These are phyloP conservation scores for Vanrija sp. DNA, from an alignment of 1,284 basidiomycete species.

Conservation along the genomic window DNA sequence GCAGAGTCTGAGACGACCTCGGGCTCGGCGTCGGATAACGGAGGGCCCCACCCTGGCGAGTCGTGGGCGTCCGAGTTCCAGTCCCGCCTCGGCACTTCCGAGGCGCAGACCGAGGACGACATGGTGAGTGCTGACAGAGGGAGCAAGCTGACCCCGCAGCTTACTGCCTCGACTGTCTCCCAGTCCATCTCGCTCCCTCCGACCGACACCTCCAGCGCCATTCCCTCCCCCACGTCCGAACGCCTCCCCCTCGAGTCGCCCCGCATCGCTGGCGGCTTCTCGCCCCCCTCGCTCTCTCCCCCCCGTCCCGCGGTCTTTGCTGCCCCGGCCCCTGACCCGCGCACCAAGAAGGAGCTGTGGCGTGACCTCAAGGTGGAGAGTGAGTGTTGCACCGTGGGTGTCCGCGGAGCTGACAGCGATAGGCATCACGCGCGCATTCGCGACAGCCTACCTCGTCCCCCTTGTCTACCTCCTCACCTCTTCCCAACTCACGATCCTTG, in stretches of 20 bases:
- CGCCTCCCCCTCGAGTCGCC: slow-evolving; percentile 17
- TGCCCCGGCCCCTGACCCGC: slow-evolving; percentile 2
- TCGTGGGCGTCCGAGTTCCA: slow-evolving; percentile 37
- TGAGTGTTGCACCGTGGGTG: slow-evolving; percentile 22
- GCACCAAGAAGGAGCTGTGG: slow-evolving; percentile 47
- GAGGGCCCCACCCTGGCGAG: slow-evolving; percentile 12
- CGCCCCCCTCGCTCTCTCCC: slow-evolving; percentile 13
- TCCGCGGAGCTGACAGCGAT: not conserved
- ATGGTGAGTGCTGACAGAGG: slow-evolving; percentile 2
- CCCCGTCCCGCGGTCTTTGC: slow-evolving; percentile 6
- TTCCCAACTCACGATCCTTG: slow-evolving; percentile 45
- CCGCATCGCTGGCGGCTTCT: slow-evolving; percentile 4
- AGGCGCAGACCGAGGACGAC: slow-evolving; percentile 11
- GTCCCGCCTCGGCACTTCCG: not conserved
- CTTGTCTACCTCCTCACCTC: slow-evolving; percentile 45
- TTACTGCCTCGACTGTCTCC: slow-evolving; percentile 34
- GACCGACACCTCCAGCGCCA: slow-evolving; percentile 36
- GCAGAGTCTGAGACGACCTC: slow-evolving; percentile 5
- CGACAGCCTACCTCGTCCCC: slow-evolving; percentile 46
- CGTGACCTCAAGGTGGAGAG: slow-evolving; percentile 47
- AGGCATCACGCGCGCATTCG: slow-evolving; percentile 44
- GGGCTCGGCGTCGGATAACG: not conserved
- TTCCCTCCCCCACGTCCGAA: slow-evolving; percentile 33
- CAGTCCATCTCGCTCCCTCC: slow-evolving; percentile 44
- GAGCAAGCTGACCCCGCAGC: slow-evolving; percentile 10